A percentile compares a stretch with the other conserved stretches of the same genome.
Evolutionary conservation across 495 filamentous ascomycete species (phyloP).

Genomic region (Tuber brumale): DNA sequence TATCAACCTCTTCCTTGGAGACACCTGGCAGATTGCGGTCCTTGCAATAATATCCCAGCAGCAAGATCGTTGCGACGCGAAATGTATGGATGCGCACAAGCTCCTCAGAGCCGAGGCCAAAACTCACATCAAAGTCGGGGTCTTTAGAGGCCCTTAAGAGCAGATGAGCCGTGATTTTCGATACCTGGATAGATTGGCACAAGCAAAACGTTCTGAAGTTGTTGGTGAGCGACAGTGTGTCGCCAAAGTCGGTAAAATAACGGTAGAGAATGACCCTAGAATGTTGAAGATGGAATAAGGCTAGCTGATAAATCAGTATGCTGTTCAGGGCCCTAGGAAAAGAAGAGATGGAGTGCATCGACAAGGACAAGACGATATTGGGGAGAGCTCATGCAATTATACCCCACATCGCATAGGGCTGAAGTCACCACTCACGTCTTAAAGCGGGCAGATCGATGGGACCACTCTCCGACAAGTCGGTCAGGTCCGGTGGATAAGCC

Average conservation of each 20-base stretch:
- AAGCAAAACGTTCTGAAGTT: constrained; percentile 39
- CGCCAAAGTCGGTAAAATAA: constrained; percentile 37
- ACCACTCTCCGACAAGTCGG: constrained; percentile 30
- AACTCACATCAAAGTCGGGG: constrained; percentile 27
- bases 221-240: constrained; percentile 14
- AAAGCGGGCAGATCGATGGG: constrained; percentile 36
- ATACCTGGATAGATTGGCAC: constrained; percentile 34
- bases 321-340: neutral
- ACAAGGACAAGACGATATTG: neutral
- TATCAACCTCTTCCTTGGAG: constrained; percentile 30
- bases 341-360: neutral
- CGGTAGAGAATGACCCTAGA: constrained; percentile 41
- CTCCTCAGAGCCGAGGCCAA: constrained; percentile 38
- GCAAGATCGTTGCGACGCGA: constrained; percentile 38
- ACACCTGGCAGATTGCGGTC: constrained; percentile 34
- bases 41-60: constrained; percentile 38
- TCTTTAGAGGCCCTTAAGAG: constrained; percentile 32
- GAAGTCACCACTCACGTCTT: constrained; percentile 26
- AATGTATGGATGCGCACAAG: constrained; percentile 38
- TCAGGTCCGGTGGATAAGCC: constrained; percentile 36
- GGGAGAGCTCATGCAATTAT: neutral
- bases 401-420: constrained; percentile 6
- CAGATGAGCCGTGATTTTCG: constrained; percentile 39
- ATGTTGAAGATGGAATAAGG: constrained; percentile 39
- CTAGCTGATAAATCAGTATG: constrained; percentile 19